Conservation (phyloP, 2,329 filamentous ascomycete species). For the Elsinoe ampelina region DNA sequence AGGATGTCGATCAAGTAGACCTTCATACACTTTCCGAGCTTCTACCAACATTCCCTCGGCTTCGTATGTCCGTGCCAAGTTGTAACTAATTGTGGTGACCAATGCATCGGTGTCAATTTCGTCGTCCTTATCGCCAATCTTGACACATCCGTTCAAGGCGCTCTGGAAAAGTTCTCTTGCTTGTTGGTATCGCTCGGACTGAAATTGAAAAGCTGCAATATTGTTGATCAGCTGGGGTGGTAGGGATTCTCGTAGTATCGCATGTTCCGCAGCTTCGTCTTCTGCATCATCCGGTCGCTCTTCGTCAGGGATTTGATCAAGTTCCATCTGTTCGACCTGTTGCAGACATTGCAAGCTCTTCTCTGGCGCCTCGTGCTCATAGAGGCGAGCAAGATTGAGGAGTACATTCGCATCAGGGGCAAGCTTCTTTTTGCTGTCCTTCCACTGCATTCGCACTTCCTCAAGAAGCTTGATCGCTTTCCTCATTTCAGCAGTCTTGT, state of each 20-base stretch:
- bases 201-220: conserved; percentile 91
- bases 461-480: conserved; percentile 83
- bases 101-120: conserved; percentile 79
- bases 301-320: conserved; percentile 65
- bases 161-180: conserved; percentile 85
- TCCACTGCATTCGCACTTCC: conserved; percentile 78
- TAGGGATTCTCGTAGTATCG: conserved; percentile 62
- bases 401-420: conserved; percentile 77
- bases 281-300: conserved; percentile 47
- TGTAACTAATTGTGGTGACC: conserved; percentile 94
- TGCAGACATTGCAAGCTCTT: conserved; percentile 86
- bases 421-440: conserved; percentile 78
- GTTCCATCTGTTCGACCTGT: conserved; percentile 83
- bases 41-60: conserved; percentile 70
- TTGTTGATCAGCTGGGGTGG: conserved; percentile 93
- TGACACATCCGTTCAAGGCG: conserved; percentile 80
- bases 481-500: conserved; percentile 74
- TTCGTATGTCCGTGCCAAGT: conserved; percentile 88
- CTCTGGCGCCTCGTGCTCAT: conserved; percentile 76
- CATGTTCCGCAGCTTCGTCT: conserved; percentile 28
- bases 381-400: conserved; percentile 82
- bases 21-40: conserved; percentile 81
- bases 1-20: conserved; percentile 67
- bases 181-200: conserved; percentile 68
- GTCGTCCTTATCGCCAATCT: conserved; percentile 61